phyloP scores from a whole-genome alignment of 257 asterid genomes.

The Solanum appendiculatum region DNA sequence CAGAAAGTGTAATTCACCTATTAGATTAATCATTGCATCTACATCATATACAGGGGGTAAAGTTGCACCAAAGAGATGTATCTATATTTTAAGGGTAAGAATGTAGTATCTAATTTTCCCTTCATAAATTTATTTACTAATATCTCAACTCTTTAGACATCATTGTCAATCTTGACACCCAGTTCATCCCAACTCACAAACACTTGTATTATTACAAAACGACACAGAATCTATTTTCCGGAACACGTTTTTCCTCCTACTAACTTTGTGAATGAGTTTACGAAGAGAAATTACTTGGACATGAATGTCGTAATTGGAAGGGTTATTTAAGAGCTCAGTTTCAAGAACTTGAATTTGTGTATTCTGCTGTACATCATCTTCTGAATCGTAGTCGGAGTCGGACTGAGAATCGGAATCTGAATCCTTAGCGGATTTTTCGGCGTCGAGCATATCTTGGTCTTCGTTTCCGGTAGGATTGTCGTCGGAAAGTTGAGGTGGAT shows the following conservation, averaged over 20 bases:
- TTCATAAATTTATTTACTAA: neutral
- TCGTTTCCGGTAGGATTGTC: constrained; percentile 9
- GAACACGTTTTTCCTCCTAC: neutral
- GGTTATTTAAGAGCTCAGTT: constrained; percentile 36
- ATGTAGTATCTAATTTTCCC: neutral
- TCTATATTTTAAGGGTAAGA: neutral
- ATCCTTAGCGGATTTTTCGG: constrained; percentile 23
- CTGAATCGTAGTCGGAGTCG: constrained; percentile 44
- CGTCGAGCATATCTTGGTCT: constrained; percentile 46
- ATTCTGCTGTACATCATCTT: constrained; percentile 55
- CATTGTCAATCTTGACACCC: neutral
- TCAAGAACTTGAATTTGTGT: constrained; percentile 60
- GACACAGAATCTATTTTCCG: neutral
- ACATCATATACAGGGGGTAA: neutral
- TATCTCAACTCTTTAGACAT: neutral
- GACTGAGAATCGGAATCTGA: constrained; percentile 27
- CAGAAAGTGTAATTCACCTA: neutral
- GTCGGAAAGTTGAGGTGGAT: constrained; percentile 10
- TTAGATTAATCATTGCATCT: neutral
- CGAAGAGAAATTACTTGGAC: constrained; percentile 45
- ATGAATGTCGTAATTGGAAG: constrained; percentile 65
- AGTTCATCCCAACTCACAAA: neutral
- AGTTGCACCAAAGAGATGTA: neutral
- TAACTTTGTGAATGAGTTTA: neutral
- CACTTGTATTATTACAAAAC: neutral